Base-by-base conservation (phyloP, 1,284 basidiomycete genomes). In the Gymnopus androsaceus region DNA sequence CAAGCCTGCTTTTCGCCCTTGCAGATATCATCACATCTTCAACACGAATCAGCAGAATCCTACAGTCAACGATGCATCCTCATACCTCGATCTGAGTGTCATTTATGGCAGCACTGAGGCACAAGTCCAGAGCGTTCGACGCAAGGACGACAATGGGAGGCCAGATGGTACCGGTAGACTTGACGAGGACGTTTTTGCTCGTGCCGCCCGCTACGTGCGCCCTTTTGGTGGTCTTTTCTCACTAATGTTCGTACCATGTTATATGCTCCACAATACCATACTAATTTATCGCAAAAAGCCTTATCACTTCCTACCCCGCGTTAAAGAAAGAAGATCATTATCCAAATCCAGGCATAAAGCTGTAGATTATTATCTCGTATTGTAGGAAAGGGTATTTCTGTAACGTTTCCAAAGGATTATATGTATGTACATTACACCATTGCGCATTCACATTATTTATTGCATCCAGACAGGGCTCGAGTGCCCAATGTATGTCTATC, bases 41-140 rank as follows among this genome's bases (percentile, higher is more conserved):
- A 75, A 85, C 59, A 91, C 90, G 3, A 76, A 81, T 60, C 73
- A 66, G 42, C 54, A 37, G 1, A 76, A 88, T 65, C 75, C 72
- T 69, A 78, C 73, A 0, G 80, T 84, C 64, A 94, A 94, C 66
- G 71, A 83, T 54, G 74, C 84, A 2, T 87, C 84, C 61, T 88
- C 85, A 59, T 94, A 94, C 67, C 77, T 94, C 27, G 91, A 94
- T 64, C 70, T 94, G 28, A 85, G 84, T 63, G 80, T 89, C 7
- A 71, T 94, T 3, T 94, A 94, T 60, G 90, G 90, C 1, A 83
- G 67, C 66, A 83, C 74, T 34, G 69, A 80, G 41, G 66, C 65
- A 2, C 73, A 86, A 42, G 72, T 82, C 8, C 64, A 81, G 33
- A 64, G 65, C 3, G 76, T 92, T n/a, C 75, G 88, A 46, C 75